phyloP scores from a whole-genome alignment of 2,329 filamentous ascomycete genomes.

The Colletotrichum incanum region DNA sequence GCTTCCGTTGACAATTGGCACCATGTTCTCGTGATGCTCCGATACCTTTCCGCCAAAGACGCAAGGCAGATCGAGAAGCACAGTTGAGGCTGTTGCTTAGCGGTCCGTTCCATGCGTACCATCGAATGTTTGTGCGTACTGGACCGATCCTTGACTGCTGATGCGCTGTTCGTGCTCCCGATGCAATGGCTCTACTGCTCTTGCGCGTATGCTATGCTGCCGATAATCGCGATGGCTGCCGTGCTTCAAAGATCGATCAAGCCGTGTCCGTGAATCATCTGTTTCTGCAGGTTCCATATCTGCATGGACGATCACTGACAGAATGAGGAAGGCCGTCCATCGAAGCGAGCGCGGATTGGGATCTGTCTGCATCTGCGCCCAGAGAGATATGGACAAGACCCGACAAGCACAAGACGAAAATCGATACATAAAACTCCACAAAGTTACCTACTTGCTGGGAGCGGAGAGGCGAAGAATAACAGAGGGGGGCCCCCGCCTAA shows the following conservation, averaged over 20 bases:
- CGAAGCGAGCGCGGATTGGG: not conserved
- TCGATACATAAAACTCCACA: not conserved
- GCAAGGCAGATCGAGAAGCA: not conserved
- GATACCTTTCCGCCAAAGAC: not conserved
- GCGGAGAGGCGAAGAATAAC: not conserved
- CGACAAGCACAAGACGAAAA: not conserved
- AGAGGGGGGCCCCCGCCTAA: not conserved
- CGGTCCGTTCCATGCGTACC: not conserved
- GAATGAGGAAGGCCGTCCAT: not conserved
- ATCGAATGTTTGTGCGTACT: constrained; percentile 3
- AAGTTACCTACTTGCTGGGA: constrained; percentile 1
- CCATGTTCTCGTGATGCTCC: not conserved
- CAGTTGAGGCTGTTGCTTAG: not conserved
- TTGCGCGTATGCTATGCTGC: not conserved
- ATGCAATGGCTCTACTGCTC: not conserved
- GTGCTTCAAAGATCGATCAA: not conserved
- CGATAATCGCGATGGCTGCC: not conserved
- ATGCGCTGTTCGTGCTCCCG: constrained; percentile 7
- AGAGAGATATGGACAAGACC: not conserved
- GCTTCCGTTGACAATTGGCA: not conserved
- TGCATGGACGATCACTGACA: not conserved
- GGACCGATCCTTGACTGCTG: constrained; percentile 1
- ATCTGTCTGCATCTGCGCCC: not conserved
- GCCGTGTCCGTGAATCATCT: not conserved
- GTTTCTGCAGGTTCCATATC: constrained; percentile 1